A percentile compares a stretch with the other conserved stretches of the same genome.
phyloP scores from a whole-genome alignment of 164 flowering plant species.

The Euptelea pleiosperma region DNA sequence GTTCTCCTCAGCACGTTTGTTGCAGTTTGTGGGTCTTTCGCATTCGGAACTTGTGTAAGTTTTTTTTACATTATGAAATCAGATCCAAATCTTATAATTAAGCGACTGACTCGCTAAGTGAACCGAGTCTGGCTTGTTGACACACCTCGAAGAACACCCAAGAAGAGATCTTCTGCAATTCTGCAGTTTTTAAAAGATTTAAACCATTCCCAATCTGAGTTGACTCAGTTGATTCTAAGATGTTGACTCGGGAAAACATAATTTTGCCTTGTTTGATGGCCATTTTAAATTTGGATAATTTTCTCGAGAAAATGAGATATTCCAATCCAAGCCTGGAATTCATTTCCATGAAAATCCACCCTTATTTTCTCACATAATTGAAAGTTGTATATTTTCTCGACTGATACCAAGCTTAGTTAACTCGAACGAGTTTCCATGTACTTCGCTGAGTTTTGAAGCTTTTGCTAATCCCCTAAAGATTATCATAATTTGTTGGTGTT shows the following conservation, averaged over 20 bases:
- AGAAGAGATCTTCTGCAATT: too few relatives aligned
- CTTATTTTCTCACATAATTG: too few relatives aligned
- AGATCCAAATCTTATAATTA: neutral
- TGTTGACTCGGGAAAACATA: neutral
- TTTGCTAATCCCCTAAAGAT: too few relatives aligned
- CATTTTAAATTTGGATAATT: too few relatives aligned
- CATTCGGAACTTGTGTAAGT: slow-evolving; percentile 68
- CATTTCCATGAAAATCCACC: too few relatives aligned
- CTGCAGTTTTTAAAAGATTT: neutral
- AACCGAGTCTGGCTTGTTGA: neutral
- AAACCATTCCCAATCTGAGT: too few relatives aligned
- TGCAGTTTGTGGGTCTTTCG: slow-evolving; percentile 90
- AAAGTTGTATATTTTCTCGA: too few relatives aligned
- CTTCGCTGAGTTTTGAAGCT: too few relatives aligned
- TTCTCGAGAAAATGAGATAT: too few relatives aligned
- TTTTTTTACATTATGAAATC: neutral
- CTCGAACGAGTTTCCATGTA: too few relatives aligned
- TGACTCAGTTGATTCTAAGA: neutral
- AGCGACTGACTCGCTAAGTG: neutral
- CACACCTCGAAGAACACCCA: too few relatives aligned
- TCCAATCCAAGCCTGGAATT: neutral
- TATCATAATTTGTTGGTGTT: neutral
- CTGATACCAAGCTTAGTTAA: neutral
- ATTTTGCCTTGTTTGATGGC: too few relatives aligned
- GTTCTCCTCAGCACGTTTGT: slow-evolving; percentile 74